Base-by-base conservation (phyloP, 176 grass and related monocot species). In the Triticum timopheevii region DNA sequence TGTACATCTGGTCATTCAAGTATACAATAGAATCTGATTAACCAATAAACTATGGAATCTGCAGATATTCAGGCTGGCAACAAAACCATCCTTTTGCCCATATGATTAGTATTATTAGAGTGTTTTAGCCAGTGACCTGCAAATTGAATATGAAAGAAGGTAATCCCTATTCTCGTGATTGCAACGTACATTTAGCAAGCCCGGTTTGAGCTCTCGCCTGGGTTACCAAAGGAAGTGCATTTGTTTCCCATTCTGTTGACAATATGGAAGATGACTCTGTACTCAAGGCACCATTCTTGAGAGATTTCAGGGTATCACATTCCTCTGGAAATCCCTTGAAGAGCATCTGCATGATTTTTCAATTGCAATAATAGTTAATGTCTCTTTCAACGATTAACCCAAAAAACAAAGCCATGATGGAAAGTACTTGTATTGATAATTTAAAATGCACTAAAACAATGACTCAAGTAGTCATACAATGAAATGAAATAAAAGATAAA, bases 241-340 rank as follows among this genome's bases (percentile, higher is more conserved):
- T 69, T 23, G 66, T 81, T 90, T 93, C 88, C 96, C 93, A 94
- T 80, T 96, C 90, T 24, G 76, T 82, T 81, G 84, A 87, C 93
- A 92, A 96, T 83, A 79, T 98, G 20, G 92, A 84, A 78, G 84
- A 90, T 38, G 78, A 91, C 2, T 83, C 81, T 71, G 81, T 94
- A 75, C 70, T 67, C 88, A 94, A 84, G 76, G 96, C 90, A 79
- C 90, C 93, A 82, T 92, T 71, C 62, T 69, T 94, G 30, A 96
- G 87, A 31, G 88, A 89, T 84, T 91, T 91, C 88, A 98, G 82
- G 61, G 50, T 38, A 36, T 30, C 15, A 27, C 96, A 98, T 80
- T 90, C 87, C 80, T 96, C 88, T 1, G 92, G 93, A 92, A 95
- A 94, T 24, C 90, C 90, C 74, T 94, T 96, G 74, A 98, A 98